Conservation (phyloP, 176 grass and related monocot genomes). For the Tuctoria greenei region DNA sequence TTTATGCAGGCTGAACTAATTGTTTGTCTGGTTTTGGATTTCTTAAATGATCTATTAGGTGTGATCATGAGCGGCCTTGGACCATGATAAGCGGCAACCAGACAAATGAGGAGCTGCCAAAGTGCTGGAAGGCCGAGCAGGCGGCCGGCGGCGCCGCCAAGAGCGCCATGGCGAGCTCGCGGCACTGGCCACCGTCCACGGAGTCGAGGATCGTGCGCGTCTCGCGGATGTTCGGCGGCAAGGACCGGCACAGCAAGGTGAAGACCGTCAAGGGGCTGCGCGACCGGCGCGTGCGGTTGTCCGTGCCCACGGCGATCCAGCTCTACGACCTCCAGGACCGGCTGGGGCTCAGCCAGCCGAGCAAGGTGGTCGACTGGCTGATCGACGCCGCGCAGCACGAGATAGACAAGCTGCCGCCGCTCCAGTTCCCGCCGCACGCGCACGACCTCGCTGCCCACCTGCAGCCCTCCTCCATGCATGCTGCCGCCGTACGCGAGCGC, state of each 20-base stretch:
- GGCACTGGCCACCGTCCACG: slow-evolving; percentile 64
- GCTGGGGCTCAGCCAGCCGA: slow-evolving; percentile 87
- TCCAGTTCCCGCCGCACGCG: slow-evolving; percentile 59
- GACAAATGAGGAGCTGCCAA: slow-evolving; percentile 25
- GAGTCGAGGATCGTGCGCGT: slow-evolving; percentile 93
- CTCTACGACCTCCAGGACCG: slow-evolving; percentile 97
- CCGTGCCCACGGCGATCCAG: slow-evolving; percentile 90
- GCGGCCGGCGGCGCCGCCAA: not conserved
- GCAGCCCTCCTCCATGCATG: not conserved
- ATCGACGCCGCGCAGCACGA: slow-evolving; percentile 77
- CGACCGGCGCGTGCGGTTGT: slow-evolving; percentile 84
- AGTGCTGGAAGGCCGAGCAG: slow-evolving; percentile 29
- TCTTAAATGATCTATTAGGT: slow-evolving; percentile 19
- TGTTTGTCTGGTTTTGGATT: not conserved
- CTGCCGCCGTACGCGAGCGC: slow-evolving; percentile 12
- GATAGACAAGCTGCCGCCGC: slow-evolving; percentile 93
- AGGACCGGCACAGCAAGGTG: slow-evolving; percentile 97
- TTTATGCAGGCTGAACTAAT: slow-evolving; percentile 37
- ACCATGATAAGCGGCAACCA: slow-evolving; percentile 46
- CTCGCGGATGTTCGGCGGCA: slow-evolving; percentile 82
- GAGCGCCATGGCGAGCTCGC: slow-evolving; percentile 30
- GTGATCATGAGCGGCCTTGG: slow-evolving; percentile 32
- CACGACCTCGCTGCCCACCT: slow-evolving; percentile 48
- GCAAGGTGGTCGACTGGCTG: slow-evolving; percentile 99
- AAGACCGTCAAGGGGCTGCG: slow-evolving; percentile 75